Evolutionary conservation across 2,329 filamentous ascomycete species (phyloP), one percentile per base, ranked within the genome.

Genomic region (Didymella exigua): DNA sequence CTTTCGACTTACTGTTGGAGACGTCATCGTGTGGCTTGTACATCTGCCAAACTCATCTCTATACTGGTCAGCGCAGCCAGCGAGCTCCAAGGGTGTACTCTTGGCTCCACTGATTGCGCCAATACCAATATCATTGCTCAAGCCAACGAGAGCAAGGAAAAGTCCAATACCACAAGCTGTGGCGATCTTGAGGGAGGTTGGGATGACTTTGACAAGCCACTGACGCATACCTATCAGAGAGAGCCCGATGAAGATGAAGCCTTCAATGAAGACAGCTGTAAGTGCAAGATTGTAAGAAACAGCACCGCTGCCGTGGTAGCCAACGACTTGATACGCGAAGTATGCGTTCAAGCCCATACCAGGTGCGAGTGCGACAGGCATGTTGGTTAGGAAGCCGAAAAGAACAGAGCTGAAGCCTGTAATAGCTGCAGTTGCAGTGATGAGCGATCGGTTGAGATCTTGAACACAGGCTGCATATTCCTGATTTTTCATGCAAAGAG

Each of bases 211-310:
- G 16, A 91, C 91, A 23, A 96, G 84, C 91, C 91, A 96, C 73
- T 96, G 91, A 13, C 91, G 88, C 78, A 96, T 83, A 31, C 91
- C 91, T 47, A 93, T 81, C 30, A 96, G 72, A 0, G 91, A 91
- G 23, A 96, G 81, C 4, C 81, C 88, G 43, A 96, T 84, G 77
- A 96, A 96, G 55, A 96, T 86, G 74, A 90, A 90, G 16, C 91
- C 91, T 74, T 96, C 91, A 10, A 93, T 86, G 70, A 96, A 96
- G 60, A 95, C 91, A 45, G 91, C 91, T 6, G 90, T 95, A 26
- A 96, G 78, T 9, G 91, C 91, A 29, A 93, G 81, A 38, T 83
- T 77, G 72, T 91, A 96, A 0, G 89, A 85, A 7, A 96, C 86
- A 6, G 81, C 78, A 1, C 91, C 91, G 9, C 80, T 82, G 33